Base-by-base conservation (phyloP, 2,329 filamentous ascomycete genomes). In the Claviceps purpurea region DNA sequence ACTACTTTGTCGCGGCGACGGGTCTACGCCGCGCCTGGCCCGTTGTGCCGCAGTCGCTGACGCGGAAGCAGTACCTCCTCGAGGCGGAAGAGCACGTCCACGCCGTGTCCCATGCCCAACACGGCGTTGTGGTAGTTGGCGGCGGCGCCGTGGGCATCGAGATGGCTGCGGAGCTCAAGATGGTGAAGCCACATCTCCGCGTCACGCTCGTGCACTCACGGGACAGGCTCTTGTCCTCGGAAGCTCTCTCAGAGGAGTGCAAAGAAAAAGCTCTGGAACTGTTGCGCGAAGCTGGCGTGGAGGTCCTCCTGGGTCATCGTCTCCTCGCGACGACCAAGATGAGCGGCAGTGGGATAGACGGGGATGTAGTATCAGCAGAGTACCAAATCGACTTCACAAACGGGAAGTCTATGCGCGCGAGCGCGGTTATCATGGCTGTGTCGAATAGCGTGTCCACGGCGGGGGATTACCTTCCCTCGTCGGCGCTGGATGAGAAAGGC, bases 81-180 rank as follows among this genome's bases (percentile, higher is more conserved):
- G 84, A 89, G 60, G 74, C 76, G 0, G 72, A 72, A 47, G 69
- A 73, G 10, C 82, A 88, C 56, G 79, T 86, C 57, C 67, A 75
- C 20, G 65, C 69, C 13, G 73, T 82, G 2, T 64, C 71, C 40
- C 69, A 70, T 34, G 78, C 79, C 1, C 68, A 65, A 4, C 70
- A 79, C 20, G 80, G 78, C 0, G 77, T 89, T 1, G 77, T 87
- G 0, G 74, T 91, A 22, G 81, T 91, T n/a, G 86, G 87, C 18
- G 87, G 87, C 56, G 69, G 85, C 49, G 87, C 87, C 6, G 87
- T 90, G 1, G 87, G 87, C 8, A 82, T 90, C 51, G 87, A 91
- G 64, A 89, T 91, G 75, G 85, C 87, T 0, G 81, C 84, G 1
- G 87, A 93, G 68, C 71, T 90, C 51, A 90, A 89, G 66, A 65